Evolutionary conservation across 108 stramenopile genomes (phyloP).

Genomic region (Nitzschia inconspicua): DNA sequence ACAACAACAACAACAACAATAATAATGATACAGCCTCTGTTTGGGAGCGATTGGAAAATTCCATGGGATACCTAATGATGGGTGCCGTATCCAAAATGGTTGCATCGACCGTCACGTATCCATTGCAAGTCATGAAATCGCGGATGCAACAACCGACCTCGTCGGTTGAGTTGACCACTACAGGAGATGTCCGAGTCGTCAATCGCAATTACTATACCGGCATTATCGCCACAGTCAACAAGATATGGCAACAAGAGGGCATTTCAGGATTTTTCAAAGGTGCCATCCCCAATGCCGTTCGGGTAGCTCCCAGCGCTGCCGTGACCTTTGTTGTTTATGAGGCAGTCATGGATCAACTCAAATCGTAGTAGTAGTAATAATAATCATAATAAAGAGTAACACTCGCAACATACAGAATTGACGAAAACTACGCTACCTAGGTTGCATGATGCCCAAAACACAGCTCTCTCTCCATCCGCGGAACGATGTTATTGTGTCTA

Average conservation of each 20-base stretch:
- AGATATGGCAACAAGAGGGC: slow-evolving; percentile 79
- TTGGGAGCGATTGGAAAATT: slow-evolving; percentile 47
- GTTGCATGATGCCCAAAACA: no score
- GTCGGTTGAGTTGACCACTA: slow-evolving; percentile 55
- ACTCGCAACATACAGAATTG: no score
- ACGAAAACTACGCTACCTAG: no score
- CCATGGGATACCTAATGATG: slow-evolving; percentile 82
- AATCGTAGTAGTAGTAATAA: no score
- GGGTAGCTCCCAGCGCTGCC: slow-evolving; percentile 96
- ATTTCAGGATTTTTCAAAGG: slow-evolving; percentile 93
- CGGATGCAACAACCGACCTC: slow-evolving; percentile 92
- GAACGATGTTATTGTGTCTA: no score
- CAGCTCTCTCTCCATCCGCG: no score
- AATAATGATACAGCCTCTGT: slow-evolving; percentile 15
- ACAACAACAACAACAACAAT: not conserved
- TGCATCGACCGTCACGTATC: slow-evolving; percentile 87
- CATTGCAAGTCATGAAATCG: slow-evolving; percentile 94
- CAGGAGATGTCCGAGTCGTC: slow-evolving; percentile 62
- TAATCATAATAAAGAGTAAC: no score
- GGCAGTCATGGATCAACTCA: slow-evolving; percentile 64
- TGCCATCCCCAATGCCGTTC: slow-evolving; percentile 88
- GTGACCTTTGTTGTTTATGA: slow-evolving; percentile 98
- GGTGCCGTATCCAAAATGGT: slow-evolving; percentile 84
- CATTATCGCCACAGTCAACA: slow-evolving; percentile 52
- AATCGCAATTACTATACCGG: slow-evolving; percentile 67